These are phyloP conservation scores for Nosema muscidifuracis DNA, from an alignment of 371 early-diverging fungal species.

Conservation along the genomic window DNA sequence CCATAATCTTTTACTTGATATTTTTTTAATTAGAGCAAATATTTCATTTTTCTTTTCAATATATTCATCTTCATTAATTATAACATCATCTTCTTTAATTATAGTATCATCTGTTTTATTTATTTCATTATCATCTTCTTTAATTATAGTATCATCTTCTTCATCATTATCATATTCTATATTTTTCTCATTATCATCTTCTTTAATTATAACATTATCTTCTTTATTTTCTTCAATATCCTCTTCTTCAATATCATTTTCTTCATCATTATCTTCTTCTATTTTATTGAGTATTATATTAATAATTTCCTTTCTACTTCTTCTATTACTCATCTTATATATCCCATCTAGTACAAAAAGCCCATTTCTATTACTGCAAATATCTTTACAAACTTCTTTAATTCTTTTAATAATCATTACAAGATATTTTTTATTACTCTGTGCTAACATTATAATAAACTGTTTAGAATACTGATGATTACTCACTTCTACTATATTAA, in stretches of 20 bases:
- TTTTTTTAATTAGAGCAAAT: not conserved
- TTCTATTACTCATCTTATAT: constrained; percentile 1
- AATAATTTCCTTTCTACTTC: not conserved
- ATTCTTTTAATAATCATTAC: not conserved
- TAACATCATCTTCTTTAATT: too few relatives aligned
- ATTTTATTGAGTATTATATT: not conserved
- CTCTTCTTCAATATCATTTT: too few relatives aligned
- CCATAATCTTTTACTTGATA: constrained; percentile 4
- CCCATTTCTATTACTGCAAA: not conserved
- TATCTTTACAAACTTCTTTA: not conserved
- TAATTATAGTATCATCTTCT: too few relatives aligned
- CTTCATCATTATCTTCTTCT: too few relatives aligned
- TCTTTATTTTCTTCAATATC: too few relatives aligned
- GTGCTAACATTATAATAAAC: not conserved
- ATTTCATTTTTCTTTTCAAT: too few relatives aligned
- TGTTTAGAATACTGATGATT: not conserved
- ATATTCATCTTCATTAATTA: too few relatives aligned
- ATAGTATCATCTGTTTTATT: too few relatives aligned
- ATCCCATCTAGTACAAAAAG: not conserved
- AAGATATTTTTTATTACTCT: not conserved
- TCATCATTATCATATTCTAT: not conserved
- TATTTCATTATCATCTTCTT: too few relatives aligned
- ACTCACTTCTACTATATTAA: not conserved
- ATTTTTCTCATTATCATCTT: not conserved
- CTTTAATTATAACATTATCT: too few relatives aligned